A percentile compares a stretch with the other conserved stretches of the same genome.
These are phyloP conservation scores for Westerdykella aurantiaca DNA, from an alignment of 2,329 filamentous ascomycete genomes.

Conservation along the genomic window DNA sequence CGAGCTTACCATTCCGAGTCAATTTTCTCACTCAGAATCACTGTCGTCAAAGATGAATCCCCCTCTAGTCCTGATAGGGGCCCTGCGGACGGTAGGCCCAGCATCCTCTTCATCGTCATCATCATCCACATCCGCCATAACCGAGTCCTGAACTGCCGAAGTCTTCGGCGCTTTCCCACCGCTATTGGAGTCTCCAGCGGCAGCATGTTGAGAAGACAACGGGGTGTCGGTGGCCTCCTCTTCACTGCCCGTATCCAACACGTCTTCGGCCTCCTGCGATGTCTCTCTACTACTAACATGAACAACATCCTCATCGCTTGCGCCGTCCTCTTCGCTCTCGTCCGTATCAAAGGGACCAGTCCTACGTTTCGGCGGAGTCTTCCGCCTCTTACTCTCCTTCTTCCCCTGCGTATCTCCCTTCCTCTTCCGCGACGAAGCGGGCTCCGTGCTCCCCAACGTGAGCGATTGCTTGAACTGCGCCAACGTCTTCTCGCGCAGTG, in stretches of 20 bases:
- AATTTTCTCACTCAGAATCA: slow-evolving; percentile 34
- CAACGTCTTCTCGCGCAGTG: slow-evolving; percentile 54
- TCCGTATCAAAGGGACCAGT: slow-evolving; percentile 22
- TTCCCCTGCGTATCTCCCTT: slow-evolving; percentile 21
- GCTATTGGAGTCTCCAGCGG: slow-evolving; percentile 10
- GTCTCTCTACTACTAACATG: slow-evolving; percentile 22
- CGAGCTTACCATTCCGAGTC: not conserved
- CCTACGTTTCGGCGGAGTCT: slow-evolving; percentile 25
- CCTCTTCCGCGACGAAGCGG: slow-evolving; percentile 26
- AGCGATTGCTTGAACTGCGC: slow-evolving; percentile 43
- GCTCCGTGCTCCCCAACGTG: slow-evolving; percentile 40
- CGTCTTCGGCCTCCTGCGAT: slow-evolving; percentile 17
- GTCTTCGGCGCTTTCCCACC: slow-evolving; percentile 5
- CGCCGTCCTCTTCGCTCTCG: slow-evolving; percentile 18
- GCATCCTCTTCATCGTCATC: slow-evolving; percentile 41
- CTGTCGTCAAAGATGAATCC: slow-evolving; percentile 42
- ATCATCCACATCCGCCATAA: slow-evolving; percentile 20
- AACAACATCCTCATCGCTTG: slow-evolving; percentile 13
- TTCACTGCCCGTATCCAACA: slow-evolving; percentile 20
- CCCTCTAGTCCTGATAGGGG: slow-evolving; percentile 35
- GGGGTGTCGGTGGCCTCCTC: slow-evolving; percentile 37
- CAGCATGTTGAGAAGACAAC: slow-evolving; percentile 34
- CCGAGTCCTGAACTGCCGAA: slow-evolving; percentile 13
- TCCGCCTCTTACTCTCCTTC: slow-evolving; percentile 28
- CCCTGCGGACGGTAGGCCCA: slow-evolving; percentile 29